Conservation (phyloP, 257 asterid species). For the Solanum habrochaites region DNA sequence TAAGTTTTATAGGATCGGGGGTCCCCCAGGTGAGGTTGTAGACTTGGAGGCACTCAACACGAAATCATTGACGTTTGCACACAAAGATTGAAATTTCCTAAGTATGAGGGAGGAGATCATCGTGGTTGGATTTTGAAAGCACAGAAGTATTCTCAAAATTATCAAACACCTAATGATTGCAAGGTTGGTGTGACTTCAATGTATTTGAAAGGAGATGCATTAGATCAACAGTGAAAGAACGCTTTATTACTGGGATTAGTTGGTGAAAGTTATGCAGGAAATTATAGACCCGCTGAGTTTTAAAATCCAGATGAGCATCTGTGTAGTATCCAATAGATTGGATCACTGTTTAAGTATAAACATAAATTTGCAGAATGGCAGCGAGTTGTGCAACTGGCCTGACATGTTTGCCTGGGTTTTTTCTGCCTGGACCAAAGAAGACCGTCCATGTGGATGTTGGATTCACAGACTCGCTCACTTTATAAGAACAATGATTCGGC, state of each 20-base stretch:
- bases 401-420: background rate
- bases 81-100: too few species aligned
- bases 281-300: background rate
- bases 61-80: too few species aligned
- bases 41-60: too few species aligned
- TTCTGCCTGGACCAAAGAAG: background rate
- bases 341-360: too few species aligned
- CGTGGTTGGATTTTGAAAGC: too few species aligned
- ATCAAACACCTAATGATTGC: too few species aligned
- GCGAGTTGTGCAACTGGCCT: background rate
- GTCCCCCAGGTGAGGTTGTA: too few species aligned
- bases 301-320: background rate
- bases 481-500: background rate
- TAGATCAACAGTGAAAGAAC: background rate
- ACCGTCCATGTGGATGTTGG: background rate
- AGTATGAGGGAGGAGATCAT: too few species aligned
- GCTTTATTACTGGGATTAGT: background rate
- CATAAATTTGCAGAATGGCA: background rate
- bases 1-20: too few species aligned
- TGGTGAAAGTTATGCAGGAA: background rate
- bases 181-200: too few species aligned
- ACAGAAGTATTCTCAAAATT: too few species aligned
- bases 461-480: background rate
- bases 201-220: too few species aligned
- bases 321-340: background rate